Evolutionary conservation across 371 early-diverging fungal species (phyloP), one percentile per base, ranked within the genome.

Genomic region (Mucor velutinosus): DNA sequence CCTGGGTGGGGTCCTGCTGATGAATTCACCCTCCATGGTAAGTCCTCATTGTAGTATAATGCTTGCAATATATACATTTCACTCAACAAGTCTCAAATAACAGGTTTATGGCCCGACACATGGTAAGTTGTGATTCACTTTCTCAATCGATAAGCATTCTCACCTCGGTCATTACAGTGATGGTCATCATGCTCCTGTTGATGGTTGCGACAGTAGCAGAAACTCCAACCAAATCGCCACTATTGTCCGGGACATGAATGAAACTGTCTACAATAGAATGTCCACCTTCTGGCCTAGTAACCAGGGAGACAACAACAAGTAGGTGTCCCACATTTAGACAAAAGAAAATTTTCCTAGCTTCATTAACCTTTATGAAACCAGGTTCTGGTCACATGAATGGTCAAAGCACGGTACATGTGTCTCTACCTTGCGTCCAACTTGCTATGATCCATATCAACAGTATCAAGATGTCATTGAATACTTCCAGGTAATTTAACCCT

Each of bases 271-370:
- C 41, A 57, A 76, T 30, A 70, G 86, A 8, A 83, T 93, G 90
- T 75, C 81, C 70, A 87, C 80, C 4, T 89, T 86, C 66, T 95
- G 95, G 95, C 84, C 91, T 29, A 89, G 90, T 10, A 86, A 90
- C 75, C 86, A 81, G 58, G 89, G 89, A 47, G 78, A 85, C 49
- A 71, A 75, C 51, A 72, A 72, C 49, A 30, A 53, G 67, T 64
- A 66, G 10, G 32, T 45, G 19, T 21, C 58, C 11, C 8, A 3
- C 7, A 17, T 33, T 15, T 5, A 30, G 32, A 15, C 19, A 57
- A 10, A 35, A 35, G 10, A 35, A 4, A 30, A 30, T 35, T 59
- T 14, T 35, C 23, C 49, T 35, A 59, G 14, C 21, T 19, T 35
- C 17, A 15, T 37, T 58, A 58, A 33, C 10, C 2, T 21, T n/a